phyloP scores from a whole-genome alignment of 129 eudicot genomes.

The Pulicaria dysenterica region DNA sequence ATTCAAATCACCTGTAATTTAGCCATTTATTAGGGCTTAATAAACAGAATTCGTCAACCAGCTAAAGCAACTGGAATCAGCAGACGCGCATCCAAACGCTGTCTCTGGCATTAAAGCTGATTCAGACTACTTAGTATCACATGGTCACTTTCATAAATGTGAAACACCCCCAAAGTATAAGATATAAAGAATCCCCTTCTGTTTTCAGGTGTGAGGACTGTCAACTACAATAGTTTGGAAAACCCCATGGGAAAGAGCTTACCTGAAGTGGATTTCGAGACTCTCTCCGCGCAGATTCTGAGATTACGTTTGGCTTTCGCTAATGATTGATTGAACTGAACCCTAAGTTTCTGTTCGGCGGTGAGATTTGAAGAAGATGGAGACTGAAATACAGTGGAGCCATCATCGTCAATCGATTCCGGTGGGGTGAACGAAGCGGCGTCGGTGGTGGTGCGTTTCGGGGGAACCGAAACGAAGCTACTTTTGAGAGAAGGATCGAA shows the following conservation, averaged over 20 bases:
- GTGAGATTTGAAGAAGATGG: conserved; percentile 36
- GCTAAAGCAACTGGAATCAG: background rate
- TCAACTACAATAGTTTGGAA: background rate
- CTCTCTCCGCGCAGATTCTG: conserved; percentile 57
- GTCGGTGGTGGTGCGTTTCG: conserved; percentile 29
- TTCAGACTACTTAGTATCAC: background rate
- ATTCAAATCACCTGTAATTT: background rate
- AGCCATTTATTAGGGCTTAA: background rate
- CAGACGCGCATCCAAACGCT: no score
- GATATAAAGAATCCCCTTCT: background rate
- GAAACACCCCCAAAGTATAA: background rate
- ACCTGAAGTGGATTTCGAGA: conserved; percentile 54
- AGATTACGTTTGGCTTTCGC: conserved; percentile 76
- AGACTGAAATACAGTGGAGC: background rate
- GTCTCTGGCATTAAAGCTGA: no score
- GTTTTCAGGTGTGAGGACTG: background rate
- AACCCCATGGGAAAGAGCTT: background rate
- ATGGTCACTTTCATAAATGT: background rate
- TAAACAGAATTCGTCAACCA: background rate
- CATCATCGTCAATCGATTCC: conserved; percentile 15
- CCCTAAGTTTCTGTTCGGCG: conserved; percentile 59
- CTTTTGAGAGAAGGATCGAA: conserved; percentile 14
- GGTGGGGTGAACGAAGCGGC: conserved; percentile 20
- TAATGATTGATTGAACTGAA: conserved; percentile 54
- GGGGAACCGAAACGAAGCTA: conserved; percentile 14